Conservation (phyloP, 2,329 filamentous ascomycete species). For the Alternaria hordeiaustralica region DNA sequence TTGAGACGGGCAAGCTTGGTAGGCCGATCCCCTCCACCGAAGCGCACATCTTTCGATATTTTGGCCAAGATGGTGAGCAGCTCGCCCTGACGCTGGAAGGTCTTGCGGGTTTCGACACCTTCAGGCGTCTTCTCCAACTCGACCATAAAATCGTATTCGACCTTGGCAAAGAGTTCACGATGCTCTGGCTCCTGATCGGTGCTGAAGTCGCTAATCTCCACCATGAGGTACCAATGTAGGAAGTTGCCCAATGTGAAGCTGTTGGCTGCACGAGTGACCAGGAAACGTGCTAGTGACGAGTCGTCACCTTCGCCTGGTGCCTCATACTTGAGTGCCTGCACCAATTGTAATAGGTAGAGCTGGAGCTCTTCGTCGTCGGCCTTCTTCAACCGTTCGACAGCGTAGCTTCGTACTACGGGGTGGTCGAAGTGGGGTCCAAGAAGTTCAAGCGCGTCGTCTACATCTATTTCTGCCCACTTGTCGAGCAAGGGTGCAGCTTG, state of each 20-base stretch:
- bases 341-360: conserved; percentile 89
- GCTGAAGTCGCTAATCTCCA: conserved; percentile 87
- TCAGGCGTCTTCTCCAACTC: conserved; percentile 76
- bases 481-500: conserved; percentile 89
- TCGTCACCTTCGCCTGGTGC: conserved; percentile 67
- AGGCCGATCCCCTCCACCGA: conserved; percentile 76
- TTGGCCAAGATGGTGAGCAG: conserved; percentile 85
- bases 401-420: conserved; percentile 85
- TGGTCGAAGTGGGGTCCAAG: conserved; percentile 93
- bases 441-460: conserved; percentile 93
- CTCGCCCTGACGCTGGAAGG: conserved; percentile 84
- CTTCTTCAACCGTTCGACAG: conserved; percentile 88
- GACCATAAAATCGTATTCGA: conserved; percentile 95
- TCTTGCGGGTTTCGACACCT: conserved; percentile 76
- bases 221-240: conserved; percentile 98
- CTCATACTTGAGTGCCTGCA: conserved; percentile 86
- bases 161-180: conserved; percentile 86
- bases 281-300: conserved; percentile 86
- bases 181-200: conserved; percentile 76
- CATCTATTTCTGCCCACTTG: conserved; percentile 95
- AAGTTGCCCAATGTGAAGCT: conserved; percentile 94
- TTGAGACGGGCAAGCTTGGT: conserved; percentile 86
- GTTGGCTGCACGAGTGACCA: conserved; percentile 84
- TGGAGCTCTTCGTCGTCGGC: conserved; percentile 91
- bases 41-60: conserved; percentile 86